Conservation (phyloP, 1,139 yeast species). For the Suhomyces terraborum region DNA sequence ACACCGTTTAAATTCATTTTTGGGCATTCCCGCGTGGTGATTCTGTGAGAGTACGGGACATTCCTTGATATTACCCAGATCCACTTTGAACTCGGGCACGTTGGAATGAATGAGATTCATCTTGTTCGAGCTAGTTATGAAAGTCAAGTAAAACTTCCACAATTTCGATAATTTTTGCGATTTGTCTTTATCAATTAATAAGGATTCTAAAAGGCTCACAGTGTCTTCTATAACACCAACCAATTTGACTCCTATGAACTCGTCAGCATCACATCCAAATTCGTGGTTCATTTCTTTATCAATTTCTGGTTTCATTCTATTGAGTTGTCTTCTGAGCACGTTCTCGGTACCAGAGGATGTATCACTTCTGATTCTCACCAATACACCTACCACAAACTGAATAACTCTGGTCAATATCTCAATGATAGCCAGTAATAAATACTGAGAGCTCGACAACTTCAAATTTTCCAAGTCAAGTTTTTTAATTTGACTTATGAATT, state of each 20-base stretch:
- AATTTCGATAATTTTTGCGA: slow-evolving; percentile 34
- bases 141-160: slow-evolving; percentile 46
- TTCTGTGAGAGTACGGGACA: slow-evolving; percentile 20
- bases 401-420: slow-evolving; percentile 37
- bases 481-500: slow-evolving; percentile 18
- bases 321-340: slow-evolving; percentile 8
- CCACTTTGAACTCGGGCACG: slow-evolving; percentile 30
- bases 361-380: slow-evolving; percentile 25
- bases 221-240: slow-evolving; percentile 25
- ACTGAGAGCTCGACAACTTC: slow-evolving; percentile 24
- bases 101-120: slow-evolving; percentile 35
- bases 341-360: neutral
- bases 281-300: slow-evolving; percentile 12
- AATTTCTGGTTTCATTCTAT: slow-evolving; percentile 8
- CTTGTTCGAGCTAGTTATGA: slow-evolving; percentile 34
- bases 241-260: slow-evolving; percentile 23
- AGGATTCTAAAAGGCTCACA: slow-evolving; percentile 22
- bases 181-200: slow-evolving; percentile 24
- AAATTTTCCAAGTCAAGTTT: slow-evolving; percentile 14
- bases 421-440: slow-evolving; percentile 30
- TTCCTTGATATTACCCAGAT: slow-evolving; percentile 11
- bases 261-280: slow-evolving; percentile 16
- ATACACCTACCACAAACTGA: slow-evolving; percentile 41
- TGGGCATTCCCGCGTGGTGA: neutral
- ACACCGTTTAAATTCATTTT: slow-evolving; percentile 25